Evolutionary conservation across 768 basidiomycete species (phyloP), one percentile per base, ranked within the genome.

Genomic region (Boletales sp.): DNA sequence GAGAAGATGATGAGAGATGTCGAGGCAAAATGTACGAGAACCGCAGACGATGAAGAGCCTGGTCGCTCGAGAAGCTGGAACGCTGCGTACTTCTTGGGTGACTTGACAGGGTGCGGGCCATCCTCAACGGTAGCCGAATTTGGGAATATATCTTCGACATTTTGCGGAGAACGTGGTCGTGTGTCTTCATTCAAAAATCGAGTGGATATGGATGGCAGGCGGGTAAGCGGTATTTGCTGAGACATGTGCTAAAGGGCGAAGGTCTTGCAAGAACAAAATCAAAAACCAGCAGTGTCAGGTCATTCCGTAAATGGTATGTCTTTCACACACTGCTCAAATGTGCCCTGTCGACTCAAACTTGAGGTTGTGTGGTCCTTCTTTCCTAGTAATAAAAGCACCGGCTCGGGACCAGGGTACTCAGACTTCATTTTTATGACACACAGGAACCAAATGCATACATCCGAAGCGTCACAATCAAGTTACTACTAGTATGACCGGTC

Each of bases 41-140:
- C 91, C 0, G 92, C 92, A 1, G 85, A 74, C 1, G 76, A 68
- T 0, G 87, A 90, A 0, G 87, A 85, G 8, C 84, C 83, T 0
- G 92, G 90, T 48, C 81, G 83, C 58, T 94, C 92, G 56, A 94
- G 78, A 17, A 94, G 74, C 40, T 81, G 75, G 61, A 82, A 85
- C 14, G 88, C 70, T 14, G 77, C 72, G 19, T 82, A 74, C 63
- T 86, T 86, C 83, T 84, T 88, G 31, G 65, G 68, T 6, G 69
- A 67, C 34, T 56, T 69, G 49, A 60, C 39, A 2, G 57, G 57
- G 37, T 65, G 55, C 18, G 60, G 66, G 25, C 59, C 51, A 17
- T 57, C 60, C 45, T 77, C 75, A 42, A 72, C 65, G 0, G 72
- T 59, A 4, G 62, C 41, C 2, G 70, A 54, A 31, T 62, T 67